phyloP scores from a whole-genome alignment of 2,329 filamentous ascomycete genomes.

The Sarocladiaceae sp. region DNA sequence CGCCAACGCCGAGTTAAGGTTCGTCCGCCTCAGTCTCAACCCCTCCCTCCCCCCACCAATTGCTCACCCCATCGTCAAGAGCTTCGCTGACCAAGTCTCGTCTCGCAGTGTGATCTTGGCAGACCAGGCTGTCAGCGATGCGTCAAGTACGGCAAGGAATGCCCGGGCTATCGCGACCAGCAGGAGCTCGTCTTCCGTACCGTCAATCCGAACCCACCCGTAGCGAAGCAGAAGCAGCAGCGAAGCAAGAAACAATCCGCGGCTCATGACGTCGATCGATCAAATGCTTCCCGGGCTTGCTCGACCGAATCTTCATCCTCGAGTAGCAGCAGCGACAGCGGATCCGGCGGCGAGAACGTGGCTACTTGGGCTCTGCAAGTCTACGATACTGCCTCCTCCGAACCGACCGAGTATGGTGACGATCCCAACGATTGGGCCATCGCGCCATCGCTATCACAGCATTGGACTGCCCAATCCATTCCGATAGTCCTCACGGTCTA shows the following conservation, averaged over 20 bases:
- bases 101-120: constrained; percentile 31
- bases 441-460: constrained; percentile 22
- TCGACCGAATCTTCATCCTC: background rate
- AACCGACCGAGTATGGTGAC: background rate
- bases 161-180: constrained; percentile 33
- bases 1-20: constrained; percentile 35
- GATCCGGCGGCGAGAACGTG: no score
- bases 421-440: constrained; percentile 11
- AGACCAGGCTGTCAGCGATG: constrained; percentile 33
- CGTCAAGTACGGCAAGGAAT: constrained; percentile 32
- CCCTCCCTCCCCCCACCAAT: background rate
- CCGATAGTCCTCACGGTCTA: constrained; percentile 34
- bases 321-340: background rate
- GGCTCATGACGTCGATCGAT: background rate
- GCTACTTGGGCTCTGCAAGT: no score
- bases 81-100: constrained; percentile 1
- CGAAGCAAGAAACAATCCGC: background rate
- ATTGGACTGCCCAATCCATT: constrained; percentile 32
- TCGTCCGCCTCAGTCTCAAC: constrained; percentile 12
- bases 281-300: background rate
- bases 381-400: background rate
- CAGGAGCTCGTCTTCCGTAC: constrained; percentile 34
- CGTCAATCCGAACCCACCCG: constrained; percentile 20
- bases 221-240: constrained; percentile 21
- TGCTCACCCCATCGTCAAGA: constrained; percentile 8